Conservation (phyloP, 768 basidiomycete species). For the Amanita pseudoporphyria region DNA sequence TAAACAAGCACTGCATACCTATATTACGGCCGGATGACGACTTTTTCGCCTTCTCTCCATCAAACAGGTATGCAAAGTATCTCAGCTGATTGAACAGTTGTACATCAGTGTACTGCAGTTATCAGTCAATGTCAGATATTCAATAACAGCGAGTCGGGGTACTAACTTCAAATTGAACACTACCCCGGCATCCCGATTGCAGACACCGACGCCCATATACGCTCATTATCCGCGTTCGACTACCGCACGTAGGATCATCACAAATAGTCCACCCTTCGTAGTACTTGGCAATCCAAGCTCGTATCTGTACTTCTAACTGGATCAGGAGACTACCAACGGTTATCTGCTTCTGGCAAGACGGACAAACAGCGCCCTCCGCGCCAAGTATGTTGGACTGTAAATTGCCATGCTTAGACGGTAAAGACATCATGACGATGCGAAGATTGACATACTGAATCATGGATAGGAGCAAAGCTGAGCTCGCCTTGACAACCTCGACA, state of each 20-base stretch:
- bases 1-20: conserved; percentile 21
- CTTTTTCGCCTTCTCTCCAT: conserved; percentile 51
- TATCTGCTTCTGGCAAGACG: conserved; percentile 48
- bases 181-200: conserved; percentile 56
- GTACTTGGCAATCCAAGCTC: conserved; percentile 65
- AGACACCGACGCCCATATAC: conserved; percentile 85
- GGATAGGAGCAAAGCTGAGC: conserved; percentile 47
- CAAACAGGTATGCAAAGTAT: conserved; percentile 75
- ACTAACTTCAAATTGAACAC: conserved; percentile 67
- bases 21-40: conserved; percentile 36
- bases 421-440: neutral
- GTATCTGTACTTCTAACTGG: conserved; percentile 84
- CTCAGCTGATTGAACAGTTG: conserved; percentile 86
- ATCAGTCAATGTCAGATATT: neutral
- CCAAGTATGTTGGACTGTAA: conserved; percentile 58
- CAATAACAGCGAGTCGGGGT: neutral
- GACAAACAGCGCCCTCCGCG: conserved; percentile 60
- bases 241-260: conserved; percentile 75
- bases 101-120: conserved; percentile 67
- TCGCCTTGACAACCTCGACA: conserved; percentile 68
- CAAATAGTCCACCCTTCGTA: conserved; percentile 89
- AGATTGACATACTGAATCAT: conserved; percentile 39
- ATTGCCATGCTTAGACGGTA: conserved; percentile 6
- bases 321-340: conserved; percentile 55
- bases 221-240: conserved; percentile 87